Percentiles rank a stretch among this genome's conserved stretches.
phyloP scores from a whole-genome alignment of 768 basidiomycete species.

The Tephrocybe sp. region DNA sequence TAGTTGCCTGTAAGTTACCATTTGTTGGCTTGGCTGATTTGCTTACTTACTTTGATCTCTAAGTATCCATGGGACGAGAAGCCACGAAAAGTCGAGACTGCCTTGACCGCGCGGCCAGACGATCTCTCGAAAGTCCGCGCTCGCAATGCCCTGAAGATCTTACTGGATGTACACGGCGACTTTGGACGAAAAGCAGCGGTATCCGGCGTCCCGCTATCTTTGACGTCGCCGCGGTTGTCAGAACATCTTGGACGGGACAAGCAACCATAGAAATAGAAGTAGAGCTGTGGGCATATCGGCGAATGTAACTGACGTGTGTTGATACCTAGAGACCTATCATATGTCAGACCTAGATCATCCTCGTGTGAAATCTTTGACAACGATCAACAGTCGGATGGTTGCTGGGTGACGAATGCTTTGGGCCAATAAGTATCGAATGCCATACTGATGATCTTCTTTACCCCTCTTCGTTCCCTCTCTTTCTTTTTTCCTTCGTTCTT shows the following conservation, averaged over 20 bases:
- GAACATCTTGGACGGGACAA: slow-evolving; percentile 22
- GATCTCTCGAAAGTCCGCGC: slow-evolving; percentile 90
- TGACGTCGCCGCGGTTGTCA: slow-evolving; percentile 38
- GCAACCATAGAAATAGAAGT: slow-evolving; percentile 14
- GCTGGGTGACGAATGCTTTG: slow-evolving; percentile 30
- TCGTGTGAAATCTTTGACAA: slow-evolving; percentile 20
- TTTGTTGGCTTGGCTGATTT: slow-evolving; percentile 19
- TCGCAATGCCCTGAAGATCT: slow-evolving; percentile 90
- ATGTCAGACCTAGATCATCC: slow-evolving; percentile 20
- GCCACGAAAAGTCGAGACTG: slow-evolving; percentile 65
- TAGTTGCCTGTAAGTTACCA: slow-evolving; percentile 46
- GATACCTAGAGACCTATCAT: slow-evolving; percentile 17
- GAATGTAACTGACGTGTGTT: slow-evolving; percentile 13
- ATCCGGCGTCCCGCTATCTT: slow-evolving; percentile 34
- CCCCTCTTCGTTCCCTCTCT: slow-evolving; percentile 38
- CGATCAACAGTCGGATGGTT: slow-evolving; percentile 35
- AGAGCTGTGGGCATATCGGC: slow-evolving; percentile 17
- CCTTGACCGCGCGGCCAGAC: slow-evolving; percentile 66
- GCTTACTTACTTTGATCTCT: slow-evolving; percentile 12
- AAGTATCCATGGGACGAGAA: slow-evolving; percentile 83
- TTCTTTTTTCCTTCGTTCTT: slow-evolving; percentile 38
- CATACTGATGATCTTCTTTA: slow-evolving; percentile 18
- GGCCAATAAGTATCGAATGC: slow-evolving; percentile 18
- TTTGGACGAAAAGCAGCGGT: slow-evolving; percentile 62
- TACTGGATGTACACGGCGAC: slow-evolving; percentile 89